Evolutionary conservation across 75 land plant genomes (phyloP).

Genomic region (Pinus tabuliformis): DNA sequence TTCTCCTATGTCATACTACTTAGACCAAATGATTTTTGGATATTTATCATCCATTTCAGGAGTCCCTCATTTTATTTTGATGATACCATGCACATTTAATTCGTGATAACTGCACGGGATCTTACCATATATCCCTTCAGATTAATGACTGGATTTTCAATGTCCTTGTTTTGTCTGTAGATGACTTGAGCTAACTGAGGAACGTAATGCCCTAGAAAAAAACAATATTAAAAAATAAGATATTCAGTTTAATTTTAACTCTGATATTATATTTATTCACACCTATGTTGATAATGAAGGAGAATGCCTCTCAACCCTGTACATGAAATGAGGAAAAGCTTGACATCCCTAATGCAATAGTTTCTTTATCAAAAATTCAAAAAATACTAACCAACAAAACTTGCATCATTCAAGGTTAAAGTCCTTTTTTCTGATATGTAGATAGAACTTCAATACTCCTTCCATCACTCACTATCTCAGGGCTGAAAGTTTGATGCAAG

Average conservation of each 20-base stretch:
- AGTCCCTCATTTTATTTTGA: slow-evolving; percentile 1
- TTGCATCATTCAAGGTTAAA: too few relatives aligned
- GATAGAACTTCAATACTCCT: too few relatives aligned
- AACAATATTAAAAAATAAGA: background rate
- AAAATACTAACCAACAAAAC: too few relatives aligned
- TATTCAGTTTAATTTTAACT: background rate
- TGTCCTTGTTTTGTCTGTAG: slow-evolving; percentile 24
- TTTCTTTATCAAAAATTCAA: too few relatives aligned
- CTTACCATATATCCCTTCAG: slow-evolving; percentile 65
- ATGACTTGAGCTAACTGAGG: slow-evolving; percentile 52
- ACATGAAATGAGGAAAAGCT: background rate
- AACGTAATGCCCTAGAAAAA: slow-evolving; percentile 43
- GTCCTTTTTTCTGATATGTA: too few relatives aligned
- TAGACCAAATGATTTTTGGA: background rate
- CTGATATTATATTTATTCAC: background rate
- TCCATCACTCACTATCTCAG: too few relatives aligned
- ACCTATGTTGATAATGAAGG: background rate
- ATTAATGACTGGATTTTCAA: slow-evolving; percentile 37
- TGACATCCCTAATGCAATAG: background rate
- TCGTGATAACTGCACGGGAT: background rate
- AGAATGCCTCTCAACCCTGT: background rate
- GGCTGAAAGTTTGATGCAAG: too few relatives aligned
- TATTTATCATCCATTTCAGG: background rate
- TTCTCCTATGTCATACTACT: background rate
- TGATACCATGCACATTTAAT: background rate